phyloP scores from a whole-genome alignment of 176 grass and related monocot genomes.

The Oryza australiensis region DNA sequence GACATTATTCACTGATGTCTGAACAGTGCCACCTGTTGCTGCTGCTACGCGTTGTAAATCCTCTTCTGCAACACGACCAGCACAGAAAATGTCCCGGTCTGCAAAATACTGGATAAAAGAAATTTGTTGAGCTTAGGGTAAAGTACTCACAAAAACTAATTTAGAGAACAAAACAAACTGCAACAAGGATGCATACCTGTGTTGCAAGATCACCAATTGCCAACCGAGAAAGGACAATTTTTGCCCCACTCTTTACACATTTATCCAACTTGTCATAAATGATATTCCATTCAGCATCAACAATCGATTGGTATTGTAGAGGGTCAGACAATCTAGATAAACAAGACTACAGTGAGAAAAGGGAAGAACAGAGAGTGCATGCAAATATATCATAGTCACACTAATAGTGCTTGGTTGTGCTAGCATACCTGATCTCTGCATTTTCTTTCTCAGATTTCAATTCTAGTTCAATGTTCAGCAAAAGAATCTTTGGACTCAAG shows the following conservation, averaged over 20 bases:
- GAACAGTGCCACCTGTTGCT: slow-evolving; percentile 70
- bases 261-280: slow-evolving; percentile 99
- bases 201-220: slow-evolving; percentile 86
- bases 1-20: slow-evolving; percentile 75
- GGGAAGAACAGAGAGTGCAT: not conserved
- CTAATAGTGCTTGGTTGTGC: not conserved
- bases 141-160: not conserved
- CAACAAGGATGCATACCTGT: slow-evolving; percentile 37
- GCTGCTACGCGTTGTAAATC: slow-evolving; percentile 75
- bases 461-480: slow-evolving; percentile 82
- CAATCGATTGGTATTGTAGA: slow-evolving; percentile 95
- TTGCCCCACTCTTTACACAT: slow-evolving; percentile 88
- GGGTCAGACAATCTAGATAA: slow-evolving; percentile 55
- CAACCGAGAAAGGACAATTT: slow-evolving; percentile 67
- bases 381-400: not conserved
- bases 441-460: slow-evolving; percentile 93
- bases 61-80: slow-evolving; percentile 67
- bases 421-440: slow-evolving; percentile 73
- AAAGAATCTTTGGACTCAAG: slow-evolving; percentile 67
- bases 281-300: slow-evolving; percentile 99
- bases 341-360: not conserved
- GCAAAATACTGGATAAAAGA: slow-evolving; percentile 66
- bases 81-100: slow-evolving; percentile 82
- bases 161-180: not conserved
- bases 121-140: not conserved